Percentiles rank a stretch among this genome's conserved stretches.
These are phyloP conservation scores for Pseudognaphalium luteoalbum DNA, from an alignment of 129 eudicot species.

Conservation along the genomic window DNA sequence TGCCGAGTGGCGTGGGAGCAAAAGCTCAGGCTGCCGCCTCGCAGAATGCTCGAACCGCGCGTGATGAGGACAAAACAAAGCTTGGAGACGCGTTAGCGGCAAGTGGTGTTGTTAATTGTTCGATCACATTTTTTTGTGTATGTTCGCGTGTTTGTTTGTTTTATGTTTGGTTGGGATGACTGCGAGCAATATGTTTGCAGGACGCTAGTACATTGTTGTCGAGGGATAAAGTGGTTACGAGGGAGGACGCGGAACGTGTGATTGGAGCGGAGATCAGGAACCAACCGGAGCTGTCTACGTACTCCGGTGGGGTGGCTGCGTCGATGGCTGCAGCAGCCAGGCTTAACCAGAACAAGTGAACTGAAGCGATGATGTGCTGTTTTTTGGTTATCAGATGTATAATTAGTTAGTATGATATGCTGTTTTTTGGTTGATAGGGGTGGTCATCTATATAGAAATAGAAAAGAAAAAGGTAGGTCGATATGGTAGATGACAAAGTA, in stretches of 20 bases:
- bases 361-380: background rate
- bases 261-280: constrained; percentile 56
- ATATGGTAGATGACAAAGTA: too few relatives aligned
- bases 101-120: background rate
- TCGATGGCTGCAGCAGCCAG: constrained; percentile 47
- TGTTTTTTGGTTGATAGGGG: too few relatives aligned
- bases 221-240: constrained; percentile 48
- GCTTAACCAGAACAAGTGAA: constrained; percentile 32
- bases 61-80: constrained; percentile 41
- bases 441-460: too few relatives aligned
- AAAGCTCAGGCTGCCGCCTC: constrained; percentile 57
- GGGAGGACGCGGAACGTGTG: constrained; percentile 56
- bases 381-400: too few relatives aligned
- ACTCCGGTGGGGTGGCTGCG: constrained; percentile 63
- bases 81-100: constrained; percentile 53
- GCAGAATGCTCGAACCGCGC: constrained; percentile 30
- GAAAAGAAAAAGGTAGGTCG: too few relatives aligned
- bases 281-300: constrained; percentile 32
- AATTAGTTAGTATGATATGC: too few relatives aligned
- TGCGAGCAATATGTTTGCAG: constrained; percentile 15
- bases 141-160: too few relatives aligned
- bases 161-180: background rate
- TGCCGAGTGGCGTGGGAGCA: constrained; percentile 50
- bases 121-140: background rate
- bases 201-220: constrained; percentile 49